These are phyloP conservation scores for Millerago galiae DNA, from an alignment of 805 yeast genomes.

Conservation along the genomic window DNA sequence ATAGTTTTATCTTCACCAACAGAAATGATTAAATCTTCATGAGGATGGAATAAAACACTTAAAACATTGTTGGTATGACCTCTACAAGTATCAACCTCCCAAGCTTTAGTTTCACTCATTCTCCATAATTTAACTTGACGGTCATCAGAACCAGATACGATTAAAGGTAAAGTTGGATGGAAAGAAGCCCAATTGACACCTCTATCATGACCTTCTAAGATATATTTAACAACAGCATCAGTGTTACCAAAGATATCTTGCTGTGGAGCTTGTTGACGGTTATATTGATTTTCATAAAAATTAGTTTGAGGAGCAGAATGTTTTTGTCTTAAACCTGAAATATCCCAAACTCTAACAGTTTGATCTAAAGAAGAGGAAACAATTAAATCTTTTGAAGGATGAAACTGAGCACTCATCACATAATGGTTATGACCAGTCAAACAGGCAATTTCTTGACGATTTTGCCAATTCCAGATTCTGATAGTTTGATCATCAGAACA, in stretches of 20 bases:
- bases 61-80: slow-evolving; percentile 95
- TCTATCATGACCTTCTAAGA: slow-evolving; percentile 95
- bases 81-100: slow-evolving; percentile 98
- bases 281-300: slow-evolving; percentile 37
- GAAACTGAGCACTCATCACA: slow-evolving; percentile 97
- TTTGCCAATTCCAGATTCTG: slow-evolving; percentile 99
- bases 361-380: slow-evolving; percentile 96
- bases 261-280: slow-evolving; percentile 59
- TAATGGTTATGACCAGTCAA: slow-evolving; percentile 97
- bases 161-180: slow-evolving; percentile 93
- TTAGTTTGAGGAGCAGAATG: slow-evolving; percentile 75
- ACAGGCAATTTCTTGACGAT: slow-evolving; percentile 94
- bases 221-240: slow-evolving; percentile 91
- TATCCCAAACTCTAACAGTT: slow-evolving; percentile 99
- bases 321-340: slow-evolving; percentile 87
- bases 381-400: slow-evolving; percentile 88
- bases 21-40: slow-evolving; percentile 84
- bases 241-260: slow-evolving; percentile 93
- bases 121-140: slow-evolving; percentile 94
- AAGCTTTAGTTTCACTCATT: slow-evolving; percentile 94
- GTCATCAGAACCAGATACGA: slow-evolving; percentile 95
- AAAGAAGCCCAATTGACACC: slow-evolving; percentile 99
- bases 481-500: slow-evolving; percentile 98
- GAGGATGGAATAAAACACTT: slow-evolving; percentile 86
- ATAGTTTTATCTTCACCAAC: slow-evolving; percentile 95